Base-by-base conservation (phyloP, 2,329 filamentous ascomycete species). In the Coniochaeta ligniaria region DNA sequence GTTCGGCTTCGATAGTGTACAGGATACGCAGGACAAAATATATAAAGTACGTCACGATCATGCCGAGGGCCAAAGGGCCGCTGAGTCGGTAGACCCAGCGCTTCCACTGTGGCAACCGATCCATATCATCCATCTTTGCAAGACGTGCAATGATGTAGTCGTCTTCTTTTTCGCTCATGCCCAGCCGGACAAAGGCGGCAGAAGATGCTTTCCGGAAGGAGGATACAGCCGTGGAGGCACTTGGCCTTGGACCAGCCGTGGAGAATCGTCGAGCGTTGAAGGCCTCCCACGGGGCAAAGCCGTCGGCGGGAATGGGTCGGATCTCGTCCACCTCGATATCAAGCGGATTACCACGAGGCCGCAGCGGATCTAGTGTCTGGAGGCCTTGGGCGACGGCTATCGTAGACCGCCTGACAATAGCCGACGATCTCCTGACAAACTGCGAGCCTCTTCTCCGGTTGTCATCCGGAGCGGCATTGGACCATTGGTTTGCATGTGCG, bases 61-160 rank as follows among this genome's bases (percentile, higher is more conserved):
- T 33, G 9, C 31, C 24, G 9, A 61, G 36, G 12, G 57, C 35
- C 6, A 61, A 33, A 6, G 58, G 58, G 11, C 14, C 57, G 47
- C 57, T 59, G 33, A 61, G 45, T n/a, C 60, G 60, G 52, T 59
- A 61, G 11, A 59, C 33, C 50, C 58, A 57, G 31, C 60, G 58
- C 58, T 61, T 61, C 60, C 60, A 61, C 16, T 2, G n/a, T n/a
- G 56, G 31, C 33, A 61, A 14, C 28, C 24, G 56, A 56, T 61
- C 60, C 14, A 61, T 55, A 47, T 61, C 60, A 47, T 61, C 60
- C 28, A 50, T 28, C 56, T 60, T 60, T 24, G 59, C 59, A 9
- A 58, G 26, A 54, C 59, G 54, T 8, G 28, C 14, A 24, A 60
- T 58, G 52, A 57, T 55, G 50, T 60, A 60, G 59, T 60, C 59